Evolutionary conservation across 768 basidiomycete genomes (phyloP), one percentile per base, ranked within the genome.

Genomic region (Termitomyces sp.): DNA sequence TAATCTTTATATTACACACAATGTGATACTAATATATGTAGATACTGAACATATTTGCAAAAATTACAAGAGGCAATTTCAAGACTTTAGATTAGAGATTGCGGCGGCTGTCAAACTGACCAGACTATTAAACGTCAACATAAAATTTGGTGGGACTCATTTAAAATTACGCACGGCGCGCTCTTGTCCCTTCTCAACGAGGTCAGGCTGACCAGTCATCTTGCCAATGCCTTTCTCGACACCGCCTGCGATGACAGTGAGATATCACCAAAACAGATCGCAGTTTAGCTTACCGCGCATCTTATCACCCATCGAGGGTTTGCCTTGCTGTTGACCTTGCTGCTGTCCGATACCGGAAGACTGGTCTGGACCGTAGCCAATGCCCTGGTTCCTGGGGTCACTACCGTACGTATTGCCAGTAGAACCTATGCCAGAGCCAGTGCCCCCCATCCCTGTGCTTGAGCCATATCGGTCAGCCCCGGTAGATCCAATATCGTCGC

Each of bases 141-240:
- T 4, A 26, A n/a, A n/a, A n/a, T n/a, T n/a, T n/a, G n/a, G n/a
- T n/a, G n/a, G n/a, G 26, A 26, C 26, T 26, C 4, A 26, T 26
- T 26, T 4, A 26, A 18, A 33, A 10, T 4, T 57, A 55, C 47
- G 4, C 1, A 60, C 59, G 4, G 51, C 18, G 12, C 65, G 62
- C 46, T 64, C 63, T 53, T 69, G 60, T 7, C 69, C 69, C 36
- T 53, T 58, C 58, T 68, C 62, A 9, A 57, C 55, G 20, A 65
- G 50, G 0, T 65, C 65, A 6, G 61, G 62, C 33, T 70, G 62
- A 9, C 59, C 61, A 3, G 65, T 54, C 24, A 66, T 46, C 57
- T 70, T 70, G 0, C 66, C 66, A 7, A 62, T 57, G 2, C 65
- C 36, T 12, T 64, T 65, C 60, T 70, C 69, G 2, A 62, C 58